These are phyloP conservation scores for Xylariaceae sp. DNA, from an alignment of 2,329 filamentous ascomycete genomes.

Conservation along the genomic window DNA sequence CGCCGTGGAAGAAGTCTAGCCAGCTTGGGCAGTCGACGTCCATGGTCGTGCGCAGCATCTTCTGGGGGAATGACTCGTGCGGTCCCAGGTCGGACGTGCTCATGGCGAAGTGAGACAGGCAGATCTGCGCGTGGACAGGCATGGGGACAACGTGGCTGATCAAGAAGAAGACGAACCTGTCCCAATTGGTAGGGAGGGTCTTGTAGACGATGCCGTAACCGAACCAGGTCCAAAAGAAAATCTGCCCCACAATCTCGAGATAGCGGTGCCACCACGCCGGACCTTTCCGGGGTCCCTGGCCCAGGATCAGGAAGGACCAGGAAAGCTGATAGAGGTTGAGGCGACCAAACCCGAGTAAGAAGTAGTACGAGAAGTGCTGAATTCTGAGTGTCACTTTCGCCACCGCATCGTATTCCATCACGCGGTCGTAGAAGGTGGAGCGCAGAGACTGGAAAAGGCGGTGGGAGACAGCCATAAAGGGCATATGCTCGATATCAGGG, in stretches of 20 bases:
- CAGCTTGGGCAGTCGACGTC: slow-evolving; percentile 67
- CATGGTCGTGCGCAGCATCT: slow-evolving; percentile 89
- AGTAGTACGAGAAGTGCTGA: slow-evolving; percentile 79
- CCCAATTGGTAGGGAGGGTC: slow-evolving; percentile 62
- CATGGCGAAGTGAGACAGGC: slow-evolving; percentile 89
- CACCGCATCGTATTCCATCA: slow-evolving; percentile 72
- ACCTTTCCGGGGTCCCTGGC: slow-evolving; percentile 67
- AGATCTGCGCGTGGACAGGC: slow-evolving; percentile 84
- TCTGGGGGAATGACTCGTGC: slow-evolving; percentile 81
- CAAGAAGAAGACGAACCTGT: slow-evolving; percentile 68
- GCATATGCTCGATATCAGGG: slow-evolving; percentile 88
- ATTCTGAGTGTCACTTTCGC: slow-evolving; percentile 65
- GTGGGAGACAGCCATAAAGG: slow-evolving; percentile 82
- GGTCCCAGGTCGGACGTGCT: slow-evolving; percentile 81
- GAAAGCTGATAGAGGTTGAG: slow-evolving; percentile 84
- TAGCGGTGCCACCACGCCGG: slow-evolving; percentile 78
- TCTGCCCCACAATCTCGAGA: slow-evolving; percentile 69
- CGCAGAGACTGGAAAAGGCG: slow-evolving; percentile 67
- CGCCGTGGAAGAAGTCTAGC: slow-evolving; percentile 68
- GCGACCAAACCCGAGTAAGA: slow-evolving; percentile 71
- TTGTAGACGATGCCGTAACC: slow-evolving; percentile 76
- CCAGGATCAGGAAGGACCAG: slow-evolving; percentile 68
- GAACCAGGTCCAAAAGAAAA: slow-evolving; percentile 83
- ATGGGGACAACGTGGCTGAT: slow-evolving; percentile 76
- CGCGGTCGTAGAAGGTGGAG: slow-evolving; percentile 76